Evolutionary conservation across 805 yeast species (phyloP), one percentile per base, ranked within the genome.

Genomic region (Isabelozyma heimii): DNA sequence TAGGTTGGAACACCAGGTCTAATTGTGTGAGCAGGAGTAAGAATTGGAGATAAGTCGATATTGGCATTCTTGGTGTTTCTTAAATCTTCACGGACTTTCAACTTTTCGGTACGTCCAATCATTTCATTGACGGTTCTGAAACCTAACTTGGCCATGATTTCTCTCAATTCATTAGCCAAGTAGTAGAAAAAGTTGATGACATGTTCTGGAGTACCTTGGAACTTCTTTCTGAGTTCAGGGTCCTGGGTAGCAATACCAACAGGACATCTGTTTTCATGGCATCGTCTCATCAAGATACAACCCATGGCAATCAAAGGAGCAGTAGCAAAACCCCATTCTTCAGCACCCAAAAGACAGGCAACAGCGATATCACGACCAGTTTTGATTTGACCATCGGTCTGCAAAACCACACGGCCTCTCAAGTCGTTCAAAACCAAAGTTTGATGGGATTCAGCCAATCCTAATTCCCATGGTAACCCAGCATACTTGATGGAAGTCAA

Each of bases 181-280:
- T 91, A 94, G 77, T 87, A 92, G 81, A 94, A 94, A 80, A 92
- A 94, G 79, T 92, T 92, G 72, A 92, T 91, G 50, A 92, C 98
- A 65, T 92, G 97, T 74, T 92, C 99, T 46, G 99, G 99, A 45
- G 97, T 91, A 65, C 99, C 99, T 62, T 82, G 79, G 73, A 92
- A 92, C 72, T 92, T 94, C 72, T 82, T 82, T 73, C 99, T 83
- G 58, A 92, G 79, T 57, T 84, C 89, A 15, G 97, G 97, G 69
- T 92, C 98, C 72, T 94, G 99, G 28, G 99, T 92, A 42, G 99
- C 99, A 75, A 92, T 89, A 73, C 99, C 99, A 44, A 92, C 99
- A 27, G 99, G 97, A 72, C 99, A 92, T 38, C 96, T 83, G 74
- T 89, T 89, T 51, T 89, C 76, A 69, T 92, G 98, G 66, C 97